Evolutionary conservation across 2,329 filamentous ascomycete genomes (phyloP), one percentile per base, ranked within the genome.

Genomic region (Samsoniella hepiali): DNA sequence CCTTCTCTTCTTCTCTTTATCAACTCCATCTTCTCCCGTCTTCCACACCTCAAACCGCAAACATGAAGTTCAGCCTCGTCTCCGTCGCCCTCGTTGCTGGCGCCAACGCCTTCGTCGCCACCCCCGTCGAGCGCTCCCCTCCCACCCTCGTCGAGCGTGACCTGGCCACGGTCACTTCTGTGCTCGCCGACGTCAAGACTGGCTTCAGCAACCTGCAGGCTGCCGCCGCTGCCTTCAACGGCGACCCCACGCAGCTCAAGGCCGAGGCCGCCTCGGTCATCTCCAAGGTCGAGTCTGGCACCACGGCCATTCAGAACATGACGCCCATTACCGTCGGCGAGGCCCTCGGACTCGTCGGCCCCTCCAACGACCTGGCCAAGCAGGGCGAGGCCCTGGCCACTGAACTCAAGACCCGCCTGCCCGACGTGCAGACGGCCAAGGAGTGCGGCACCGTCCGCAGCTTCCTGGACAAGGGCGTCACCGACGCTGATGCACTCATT

Each of bases 41-140:
- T 53, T 22, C 50, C 3, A 40, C 22, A 11, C 27, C 34, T 13
- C 7, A 29, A 38, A 38, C n/a, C 13, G 5, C 15, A 31, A 55
- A 29, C 15, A 62, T 65, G 64, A 63, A 64, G 62, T 65, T 65
- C 62, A 59, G 55, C 38, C 5, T 65, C n/a, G 29, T 54, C 57
- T 40, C 59, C 9, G 32, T 58, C 54, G 45, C 64, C 53, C 62
- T 65, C 64, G 36, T 59, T 44, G 57, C 51, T 40, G 54, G 63
- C 36, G 56, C 64, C 47, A 50, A 45, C 27, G 64, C 61, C 61
- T 51, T 63, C 34, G 64, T 65, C 32, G 63, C 63, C 47, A 53
- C 59, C 3, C 59, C 59, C 10, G 56, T 63, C 50, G 50, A 53
- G 38, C 47, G 55, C 50, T 58, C 45, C 11, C 53, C 60, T 22